Evolutionary conservation across 257 asterid genomes (phyloP).

Genomic region (Capsicum rhomboideum): DNA sequence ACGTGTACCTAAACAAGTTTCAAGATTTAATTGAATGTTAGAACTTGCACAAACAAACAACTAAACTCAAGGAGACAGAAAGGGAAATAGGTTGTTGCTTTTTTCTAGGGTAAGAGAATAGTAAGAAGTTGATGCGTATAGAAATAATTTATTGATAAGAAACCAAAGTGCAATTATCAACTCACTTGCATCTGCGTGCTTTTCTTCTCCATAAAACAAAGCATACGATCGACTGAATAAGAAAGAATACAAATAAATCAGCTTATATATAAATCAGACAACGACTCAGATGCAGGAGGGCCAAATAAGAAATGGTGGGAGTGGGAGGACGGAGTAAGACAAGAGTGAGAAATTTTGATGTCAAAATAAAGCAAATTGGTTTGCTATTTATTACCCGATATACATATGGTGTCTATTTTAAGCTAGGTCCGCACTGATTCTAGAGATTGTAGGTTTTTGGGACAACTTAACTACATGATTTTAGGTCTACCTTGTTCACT

Average conservation of each 20-base stretch:
- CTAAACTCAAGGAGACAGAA: not conserved
- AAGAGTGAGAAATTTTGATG: not conserved
- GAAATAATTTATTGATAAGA: not conserved
- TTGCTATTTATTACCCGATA: not conserved
- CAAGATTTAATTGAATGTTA: not conserved
- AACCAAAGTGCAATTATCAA: slow-evolving; percentile 1
- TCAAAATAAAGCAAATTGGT: not conserved
- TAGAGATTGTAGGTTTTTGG: not conserved
- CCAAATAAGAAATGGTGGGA: not conserved
- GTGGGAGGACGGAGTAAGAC: not conserved
- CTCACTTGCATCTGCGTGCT: slow-evolving; percentile 78
- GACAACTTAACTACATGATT: not conserved
- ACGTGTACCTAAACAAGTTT: slow-evolving; percentile 14
- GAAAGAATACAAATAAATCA: slow-evolving; percentile 21
- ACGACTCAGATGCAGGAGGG: not conserved
- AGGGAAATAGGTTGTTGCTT: not conserved
- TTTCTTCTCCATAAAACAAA: slow-evolving; percentile 69
- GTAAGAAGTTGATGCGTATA: not conserved
- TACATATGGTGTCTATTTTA: not conserved
- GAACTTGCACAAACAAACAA: not conserved
- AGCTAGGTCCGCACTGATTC: not conserved
- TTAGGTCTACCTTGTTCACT: not conserved
- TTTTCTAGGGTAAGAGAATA: not conserved
- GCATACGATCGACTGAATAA: slow-evolving; percentile 66
- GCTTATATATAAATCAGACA: not conserved